A percentile compares a stretch with the other conserved stretches of the same genome.
phyloP scores from a whole-genome alignment of 192 early-diverging fungal species.

The Coemansia sp. region DNA sequence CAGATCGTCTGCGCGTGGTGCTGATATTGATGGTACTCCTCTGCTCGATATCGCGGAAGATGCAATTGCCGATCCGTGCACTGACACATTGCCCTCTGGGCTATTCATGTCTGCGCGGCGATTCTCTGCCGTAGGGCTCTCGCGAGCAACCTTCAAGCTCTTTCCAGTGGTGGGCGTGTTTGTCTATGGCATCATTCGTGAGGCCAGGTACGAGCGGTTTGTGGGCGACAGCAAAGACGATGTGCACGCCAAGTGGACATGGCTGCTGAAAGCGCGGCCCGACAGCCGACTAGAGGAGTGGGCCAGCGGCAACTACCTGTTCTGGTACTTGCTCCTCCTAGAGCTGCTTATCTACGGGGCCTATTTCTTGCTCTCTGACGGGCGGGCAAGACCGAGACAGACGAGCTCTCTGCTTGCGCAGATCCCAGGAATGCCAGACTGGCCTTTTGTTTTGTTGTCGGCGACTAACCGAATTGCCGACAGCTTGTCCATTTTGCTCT shows the following conservation, averaged over 20 bases:
- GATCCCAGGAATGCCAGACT: slow-evolving; percentile 31
- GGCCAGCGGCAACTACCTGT: slow-evolving; percentile 32
- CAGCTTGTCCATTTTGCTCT: slow-evolving; percentile 34
- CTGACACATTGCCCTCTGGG: not conserved
- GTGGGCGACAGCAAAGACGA: slow-evolving; percentile 35
- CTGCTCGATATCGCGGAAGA: slow-evolving; percentile 29
- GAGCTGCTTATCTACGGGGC: slow-evolving; percentile 31
- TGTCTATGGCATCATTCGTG: slow-evolving; percentile 41
- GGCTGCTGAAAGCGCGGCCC: slow-evolving; percentile 32
- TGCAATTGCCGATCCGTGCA: slow-evolving; percentile 33
- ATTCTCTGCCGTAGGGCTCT: slow-evolving; percentile 42
- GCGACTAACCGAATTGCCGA: slow-evolving; percentile 34
- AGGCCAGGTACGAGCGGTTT: slow-evolving; percentile 33
- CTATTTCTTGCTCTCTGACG: slow-evolving; percentile 19
- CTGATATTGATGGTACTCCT: slow-evolving; percentile 31
- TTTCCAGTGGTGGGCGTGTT: slow-evolving; percentile 34
- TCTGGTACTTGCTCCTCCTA: slow-evolving; percentile 38
- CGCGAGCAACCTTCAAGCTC: slow-evolving; percentile 26
- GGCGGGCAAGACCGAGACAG: slow-evolving; percentile 13
- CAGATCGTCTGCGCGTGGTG: slow-evolving; percentile 2
- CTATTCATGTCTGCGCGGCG: slow-evolving; percentile 6
- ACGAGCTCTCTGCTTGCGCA: slow-evolving; percentile 7
- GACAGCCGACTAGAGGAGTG: slow-evolving; percentile 44
- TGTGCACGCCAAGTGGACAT: slow-evolving; percentile 35
- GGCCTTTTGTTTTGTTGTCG: slow-evolving; percentile 21